Conservation (phyloP, 305 asterid genomes). For the Fraxinus xanthoxyloides region DNA sequence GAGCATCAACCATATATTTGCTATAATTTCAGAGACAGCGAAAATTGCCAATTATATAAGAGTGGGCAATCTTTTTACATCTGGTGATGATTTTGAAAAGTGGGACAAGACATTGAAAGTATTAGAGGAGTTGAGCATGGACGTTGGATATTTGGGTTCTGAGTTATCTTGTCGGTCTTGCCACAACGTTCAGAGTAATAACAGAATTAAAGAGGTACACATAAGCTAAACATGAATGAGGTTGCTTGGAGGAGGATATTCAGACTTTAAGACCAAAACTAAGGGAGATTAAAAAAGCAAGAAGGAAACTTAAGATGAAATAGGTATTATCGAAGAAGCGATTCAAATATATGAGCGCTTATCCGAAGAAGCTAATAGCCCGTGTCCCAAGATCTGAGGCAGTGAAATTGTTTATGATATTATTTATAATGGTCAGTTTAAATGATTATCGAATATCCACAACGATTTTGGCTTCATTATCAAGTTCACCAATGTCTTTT, state of each 20-base stretch:
- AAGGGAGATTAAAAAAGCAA: neutral
- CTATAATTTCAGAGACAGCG: neutral
- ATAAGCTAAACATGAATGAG: neutral
- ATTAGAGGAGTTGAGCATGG: constrained; percentile 15
- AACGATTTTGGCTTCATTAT: neutral
- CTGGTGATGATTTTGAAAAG: neutral
- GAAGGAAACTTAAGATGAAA: neutral
- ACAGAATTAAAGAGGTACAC: neutral
- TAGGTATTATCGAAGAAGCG: neutral
- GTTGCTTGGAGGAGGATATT: too few species aligned
- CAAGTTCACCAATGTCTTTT: neutral
- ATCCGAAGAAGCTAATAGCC: neutral
- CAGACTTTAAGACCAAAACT: neutral
- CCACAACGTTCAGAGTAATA: neutral
- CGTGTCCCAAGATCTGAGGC: neutral
- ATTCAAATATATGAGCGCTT: neutral
- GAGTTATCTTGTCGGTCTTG: neutral
- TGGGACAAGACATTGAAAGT: constrained; percentile 20
- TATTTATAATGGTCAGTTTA: neutral
- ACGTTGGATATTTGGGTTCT: constrained; percentile 19
- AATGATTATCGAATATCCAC: neutral
- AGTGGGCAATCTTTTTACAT: neutral
- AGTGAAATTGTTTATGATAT: neutral
- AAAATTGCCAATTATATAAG: too few species aligned
- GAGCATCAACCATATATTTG: neutral